Evolutionary conservation across 2,329 filamentous ascomycete genomes (phyloP), one percentile per base, ranked within the genome.

Genomic region (Alternaria novae-zelandiae): DNA sequence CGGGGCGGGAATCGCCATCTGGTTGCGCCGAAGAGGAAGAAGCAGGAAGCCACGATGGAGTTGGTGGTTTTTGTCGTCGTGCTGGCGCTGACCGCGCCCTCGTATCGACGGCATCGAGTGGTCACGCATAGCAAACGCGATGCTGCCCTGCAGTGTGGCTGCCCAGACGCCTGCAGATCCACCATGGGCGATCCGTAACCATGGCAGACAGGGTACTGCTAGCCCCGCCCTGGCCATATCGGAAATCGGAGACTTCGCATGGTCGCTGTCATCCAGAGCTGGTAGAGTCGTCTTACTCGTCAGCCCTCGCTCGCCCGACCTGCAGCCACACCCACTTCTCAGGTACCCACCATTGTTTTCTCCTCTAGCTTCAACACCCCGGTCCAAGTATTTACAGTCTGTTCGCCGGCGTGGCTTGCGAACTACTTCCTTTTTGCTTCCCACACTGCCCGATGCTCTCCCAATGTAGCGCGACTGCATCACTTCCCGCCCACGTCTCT

Each of bases 101-200:
- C 25, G 45, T 56, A 30, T 23, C 44, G 49, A 47, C 57, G 45
- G 45, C 50, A n/a, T 57, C 54, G 23, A 49, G 59, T 54, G 44
- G 62, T 58, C 57, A 36, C 45, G 43, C 43, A 49, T 13, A 59
- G 59, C 62, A 64, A 63, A 64, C 57, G 59, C 67, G 58, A 53
- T 65, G 62, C 59, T 72, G 75, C 75, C 76, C 74, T 78, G 74
- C 77, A 78, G 73, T 61, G 70, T 69, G 69, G 70, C 65, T 74
- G 76, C 70, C 73, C 72, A 72, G 69, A 64, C 63, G 64, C 65
- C 61, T 71, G 76, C 69, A 74, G 75, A 79, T 79, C 76, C 70
- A 76, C 70, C 68, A 69, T 61, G 63, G 74, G 67, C 74, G 77
- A 79, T 79, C 77, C 76, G 74, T 78, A 75, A 78, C 75, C 67